Base-by-base conservation (phyloP, 2,329 filamentous ascomycete species). In the Penicillium sclerotiorum region DNA sequence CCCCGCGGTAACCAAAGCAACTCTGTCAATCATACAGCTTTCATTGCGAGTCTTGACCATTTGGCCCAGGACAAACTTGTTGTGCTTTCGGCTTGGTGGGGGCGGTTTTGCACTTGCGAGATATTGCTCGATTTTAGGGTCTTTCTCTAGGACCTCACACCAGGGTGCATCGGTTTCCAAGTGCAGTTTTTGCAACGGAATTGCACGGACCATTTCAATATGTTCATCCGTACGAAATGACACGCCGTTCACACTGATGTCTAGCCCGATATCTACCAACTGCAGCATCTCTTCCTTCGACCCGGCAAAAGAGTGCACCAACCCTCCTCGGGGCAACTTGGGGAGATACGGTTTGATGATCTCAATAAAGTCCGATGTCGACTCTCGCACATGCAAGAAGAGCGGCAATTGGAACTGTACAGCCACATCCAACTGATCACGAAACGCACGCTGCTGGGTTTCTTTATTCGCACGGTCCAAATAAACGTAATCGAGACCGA, bases 231-330 rank as follows among this genome's bases (percentile, higher is more conserved):
- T 67, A 18, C 66, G 59, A 40, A 78, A 79, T 27, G 73, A 76
- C 52, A 79, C 77, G 0, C 76, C 77, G 23, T 81, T 80, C n/a
- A 80, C 73, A 50, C 76, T 75, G 8, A 78, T 61, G 25, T 74
- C 69, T 2, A 79, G 57, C 0, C 74, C 74, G 28, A 77, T 54
- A 0, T 56, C 58, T 2, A 70, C 59, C 0, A 77, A 55, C 13
- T 45, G 53, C 22, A 63, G 55, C 76, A 79, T 78, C 53, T 78
- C 71, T 4, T 61, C 58, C 4, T 66, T 70, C 0, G 88, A 88
- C 4, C 91, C 92, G 0, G 91, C 96, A 65, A 96, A 96, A 61
- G 86, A 90, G 73, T 96, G 92, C 42, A 96, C 92, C 9, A 95
- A 81, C 5, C 88, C 92, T 4, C 64, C 56, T 2, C 65, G 61